phyloP scores from a whole-genome alignment of 1,284 basidiomycete genomes.

The Somion occarium region DNA sequence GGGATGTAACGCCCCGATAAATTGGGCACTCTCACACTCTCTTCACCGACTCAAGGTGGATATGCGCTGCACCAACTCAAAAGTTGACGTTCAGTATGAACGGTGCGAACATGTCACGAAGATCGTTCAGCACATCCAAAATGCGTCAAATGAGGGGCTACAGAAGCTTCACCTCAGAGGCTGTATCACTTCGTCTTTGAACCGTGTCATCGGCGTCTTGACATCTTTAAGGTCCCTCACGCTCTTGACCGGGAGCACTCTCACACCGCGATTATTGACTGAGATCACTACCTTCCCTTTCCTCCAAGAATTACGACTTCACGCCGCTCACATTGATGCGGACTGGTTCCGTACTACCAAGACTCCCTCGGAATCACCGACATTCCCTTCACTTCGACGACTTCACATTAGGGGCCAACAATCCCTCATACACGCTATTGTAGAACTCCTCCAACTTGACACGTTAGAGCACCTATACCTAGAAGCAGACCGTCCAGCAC shows the following conservation, averaged over 20 bases:
- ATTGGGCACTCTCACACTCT: conserved; percentile 28
- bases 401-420: conserved; percentile 39
- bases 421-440: conserved; percentile 26
- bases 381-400: conserved; percentile 39
- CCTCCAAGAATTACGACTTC: conserved; percentile 43
- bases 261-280: conserved; percentile 36
- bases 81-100: conserved; percentile 13
- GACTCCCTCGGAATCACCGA: background rate
- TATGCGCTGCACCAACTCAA: conserved; percentile 36
- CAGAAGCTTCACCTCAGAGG: conserved; percentile 43
- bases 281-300: conserved; percentile 37
- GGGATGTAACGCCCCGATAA: conserved; percentile 28
- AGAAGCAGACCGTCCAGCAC: conserved; percentile 27
- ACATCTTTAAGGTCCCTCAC: conserved; percentile 36
- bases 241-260: conserved; percentile 37
- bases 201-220: conserved; percentile 33
- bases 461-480: conserved; percentile 35
- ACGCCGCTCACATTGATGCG: conserved; percentile 38
- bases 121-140: conserved; percentile 10
- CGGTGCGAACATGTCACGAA: conserved; percentile 13
- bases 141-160: conserved; percentile 24
- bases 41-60: conserved; percentile 33
- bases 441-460: conserved; percentile 30
- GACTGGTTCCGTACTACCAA: conserved; percentile 26
- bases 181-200: conserved; percentile 32